Evolutionary conservation across 495 filamentous ascomycete genomes (phyloP), one percentile per base, ranked within the genome.

Genomic region (Aspergillus olivimuriae): DNA sequence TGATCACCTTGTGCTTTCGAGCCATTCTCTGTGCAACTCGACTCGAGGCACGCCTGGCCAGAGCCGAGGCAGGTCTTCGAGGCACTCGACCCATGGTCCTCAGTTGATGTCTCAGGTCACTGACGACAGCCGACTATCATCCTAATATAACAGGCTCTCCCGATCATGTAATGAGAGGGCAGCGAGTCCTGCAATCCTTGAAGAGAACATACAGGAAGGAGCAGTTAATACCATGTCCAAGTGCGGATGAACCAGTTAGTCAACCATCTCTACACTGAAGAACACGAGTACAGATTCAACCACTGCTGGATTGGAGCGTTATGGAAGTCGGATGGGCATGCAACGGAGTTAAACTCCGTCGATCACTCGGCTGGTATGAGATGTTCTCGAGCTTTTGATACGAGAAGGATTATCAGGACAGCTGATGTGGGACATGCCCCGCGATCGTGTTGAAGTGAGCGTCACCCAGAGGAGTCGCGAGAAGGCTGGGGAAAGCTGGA

Each of bases 1-100:
- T 60, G 18, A 83, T 66, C 16, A 81, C 72, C 47, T 81, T 78
- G 52, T 82, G 70, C 58, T 68, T 78, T 56, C 63, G 66, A 56
- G 62, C 46, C 44, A 56, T 64, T 41, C 56, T 55, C 33, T 60
- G 55, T 14, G 54, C 48, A 9, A 52, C 58, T 35, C 65, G 52
- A 41, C 53, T 63, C 9, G 62, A 62, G 35, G 48, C 55, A 36
- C 59, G 64, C 51, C 60, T 58, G 50, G 53, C 55, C 37, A 48
- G 47, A 23, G 57, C 62, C 48, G 63, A 66, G 30, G 51, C 55
- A 22, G 56, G 46, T 48, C 61, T 64, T 31, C 61, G 52, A 41
- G 56, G 53, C 23, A 73, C 56, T 45, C 69, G 60, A 22, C 60
- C 59, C 69, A 73, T 72, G 34, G 31, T 48, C 48, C 36, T 39